Evolutionary conservation across 257 asterid genomes (phyloP).

Genomic region (Cynanchum wilfordii): DNA sequence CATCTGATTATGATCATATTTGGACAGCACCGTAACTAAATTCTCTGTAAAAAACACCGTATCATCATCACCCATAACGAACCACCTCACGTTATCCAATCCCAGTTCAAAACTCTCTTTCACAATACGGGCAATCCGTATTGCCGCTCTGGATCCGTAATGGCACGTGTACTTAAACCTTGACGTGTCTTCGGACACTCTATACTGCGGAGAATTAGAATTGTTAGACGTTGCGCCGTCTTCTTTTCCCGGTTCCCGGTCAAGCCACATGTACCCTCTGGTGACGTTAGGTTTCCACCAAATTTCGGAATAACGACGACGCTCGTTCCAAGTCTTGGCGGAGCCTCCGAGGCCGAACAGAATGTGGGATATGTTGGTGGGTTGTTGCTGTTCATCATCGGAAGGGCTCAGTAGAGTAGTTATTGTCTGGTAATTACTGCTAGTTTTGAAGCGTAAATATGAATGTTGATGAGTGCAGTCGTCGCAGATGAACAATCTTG

Average conservation of each 20-base stretch:
- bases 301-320: constrained; percentile 59
- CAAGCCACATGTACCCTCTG: constrained; percentile 82
- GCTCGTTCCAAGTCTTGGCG: constrained; percentile 55
- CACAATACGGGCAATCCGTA: constrained; percentile 66
- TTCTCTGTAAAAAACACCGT: constrained; percentile 74
- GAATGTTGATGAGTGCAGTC: constrained; percentile 13
- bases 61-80: constrained; percentile 94
- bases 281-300: constrained; percentile 82
- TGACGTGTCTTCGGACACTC: constrained; percentile 48
- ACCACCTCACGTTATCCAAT: constrained; percentile 61
- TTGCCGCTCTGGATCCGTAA: constrained; percentile 59
- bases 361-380: constrained; percentile 55
- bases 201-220: constrained; percentile 42
- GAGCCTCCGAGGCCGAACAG: constrained; percentile 88
- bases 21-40: constrained; percentile 43
- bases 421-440: background rate
- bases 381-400: background rate
- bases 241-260: constrained; percentile 31
- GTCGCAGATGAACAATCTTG: constrained; percentile 25
- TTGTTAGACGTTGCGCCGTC: constrained; percentile 26
- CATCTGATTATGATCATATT: constrained; percentile 63
- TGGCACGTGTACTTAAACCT: constrained; percentile 47
- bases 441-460: background rate
- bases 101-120: constrained; percentile 62
- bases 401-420: background rate